A percentile compares a stretch with the other conserved stretches of the same genome.
Conservation (phyloP, 1,284 basidiomycete genomes). For the Leccinum proximum region DNA sequence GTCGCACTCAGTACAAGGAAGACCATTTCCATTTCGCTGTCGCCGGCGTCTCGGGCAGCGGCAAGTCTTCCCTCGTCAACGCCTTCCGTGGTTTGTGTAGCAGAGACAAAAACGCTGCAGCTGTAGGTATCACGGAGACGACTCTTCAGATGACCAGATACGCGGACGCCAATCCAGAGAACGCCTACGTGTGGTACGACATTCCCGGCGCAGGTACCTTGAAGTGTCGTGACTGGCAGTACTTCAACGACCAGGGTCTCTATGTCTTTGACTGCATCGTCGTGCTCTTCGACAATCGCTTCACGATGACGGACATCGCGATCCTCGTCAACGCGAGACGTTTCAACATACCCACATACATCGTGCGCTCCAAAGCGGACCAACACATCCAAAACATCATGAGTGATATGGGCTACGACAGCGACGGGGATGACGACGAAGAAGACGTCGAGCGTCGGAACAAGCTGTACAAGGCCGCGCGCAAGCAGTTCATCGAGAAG, state of each 20-base stretch:
- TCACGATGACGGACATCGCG: not conserved
- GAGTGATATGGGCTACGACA: not conserved
- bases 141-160: not conserved
- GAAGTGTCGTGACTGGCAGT: not conserved
- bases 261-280: slow-evolving; percentile 1
- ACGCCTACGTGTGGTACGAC: not conserved
- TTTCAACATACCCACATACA: not conserved
- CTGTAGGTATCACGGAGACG: not conserved
- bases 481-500: not conserved
- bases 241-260: not conserved
- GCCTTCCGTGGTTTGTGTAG: not conserved
- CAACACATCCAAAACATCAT: not conserved
- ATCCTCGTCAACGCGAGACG: not conserved
- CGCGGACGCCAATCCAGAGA: not conserved
- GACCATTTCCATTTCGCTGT: not conserved
- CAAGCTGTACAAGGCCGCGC: not conserved
- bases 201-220: not conserved
- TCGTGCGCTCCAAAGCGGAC: not conserved
- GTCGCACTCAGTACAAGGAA: not conserved
- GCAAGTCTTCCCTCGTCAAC: not conserved
- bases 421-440: not conserved
- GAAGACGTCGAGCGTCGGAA: not conserved
- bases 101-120: not conserved
- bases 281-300: not conserved
- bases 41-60: not conserved